Evolutionary conservation across 2,329 filamentous ascomycete genomes (phyloP), one percentile per base, ranked within the genome.

Genomic region (Scopulariopsis brevicaulis): DNA sequence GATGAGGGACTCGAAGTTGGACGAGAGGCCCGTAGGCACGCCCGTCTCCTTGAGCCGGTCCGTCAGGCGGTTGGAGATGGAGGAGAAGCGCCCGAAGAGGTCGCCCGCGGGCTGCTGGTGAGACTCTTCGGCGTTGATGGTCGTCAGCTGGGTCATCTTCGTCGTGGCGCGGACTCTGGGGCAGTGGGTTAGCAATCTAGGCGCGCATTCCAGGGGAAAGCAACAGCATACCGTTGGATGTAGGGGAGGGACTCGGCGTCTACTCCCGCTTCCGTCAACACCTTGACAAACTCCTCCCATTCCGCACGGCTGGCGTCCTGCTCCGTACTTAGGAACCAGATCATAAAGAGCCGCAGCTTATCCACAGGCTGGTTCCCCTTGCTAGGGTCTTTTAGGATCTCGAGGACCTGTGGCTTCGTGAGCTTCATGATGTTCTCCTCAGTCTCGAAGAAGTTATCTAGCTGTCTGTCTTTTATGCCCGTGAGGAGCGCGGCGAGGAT

Each of bases 81-180:
- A 90, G 34, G 88, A 94, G 75, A 99, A 96, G 54, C 92, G 91
- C 22, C 90, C 87, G 75, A 99, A 96, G 18, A 99, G 80, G 65
- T 96, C 90, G 20, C 77, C 72, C 11, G 76, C 70, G 20, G 63
- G 71, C 70, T 69, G 68, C 63, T 83, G 82, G 64, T 86, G 80
- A 20, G 81, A 77, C 60, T 87, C 78, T 15, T 89, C 85, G 34
- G 86, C 86, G 62, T 93, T 94, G 61, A 92, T 86, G 1, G 92
- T 95, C 4, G 92, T 90, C 70, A 99, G 88, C 83, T 97, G 96
- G 15, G 93, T 97, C 90, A 97, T 96, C 62, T 94, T 90, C 5
- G 93, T 97, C 55, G 96, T 91, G 63, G 95, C 90, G 60, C 93
- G 90, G 56, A 97, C 90, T 70, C 89, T 84, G 66, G 37, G 48